Percentiles rank a stretch among this genome's conserved stretches.
These are phyloP conservation scores for Ophiognomonia clavigignenti-juglandacearum DNA, from an alignment of 2,329 filamentous ascomycete genomes.

Conservation along the genomic window DNA sequence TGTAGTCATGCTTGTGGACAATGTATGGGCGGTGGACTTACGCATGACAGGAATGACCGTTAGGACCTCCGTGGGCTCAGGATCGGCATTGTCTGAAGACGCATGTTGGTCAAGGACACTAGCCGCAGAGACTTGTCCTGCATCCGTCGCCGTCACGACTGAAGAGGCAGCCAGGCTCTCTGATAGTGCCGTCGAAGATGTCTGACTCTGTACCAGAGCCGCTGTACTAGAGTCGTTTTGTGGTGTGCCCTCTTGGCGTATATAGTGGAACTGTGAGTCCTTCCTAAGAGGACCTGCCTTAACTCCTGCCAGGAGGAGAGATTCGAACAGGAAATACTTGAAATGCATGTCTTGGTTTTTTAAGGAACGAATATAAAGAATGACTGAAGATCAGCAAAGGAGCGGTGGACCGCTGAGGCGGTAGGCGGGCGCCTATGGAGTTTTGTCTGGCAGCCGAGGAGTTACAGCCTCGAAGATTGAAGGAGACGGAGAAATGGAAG, in stretches of 20 bases:
- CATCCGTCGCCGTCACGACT: not conserved
- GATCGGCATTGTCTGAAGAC: not conserved
- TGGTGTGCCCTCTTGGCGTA: not conserved
- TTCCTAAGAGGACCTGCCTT: slow-evolving; percentile 17
- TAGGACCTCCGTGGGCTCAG: not conserved
- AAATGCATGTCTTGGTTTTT: slow-evolving; percentile 6
- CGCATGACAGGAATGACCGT: not conserved
- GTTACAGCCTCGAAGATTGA: not conserved
- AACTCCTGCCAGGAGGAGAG: slow-evolving; percentile 14
- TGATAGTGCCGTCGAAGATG: slow-evolving; percentile 8
- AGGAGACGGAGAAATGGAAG: slow-evolving; percentile 1
- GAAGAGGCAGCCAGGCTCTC: not conserved
- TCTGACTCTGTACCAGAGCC: slow-evolving; percentile 8
- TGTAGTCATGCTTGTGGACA: not conserved
- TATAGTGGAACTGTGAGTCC: not conserved
- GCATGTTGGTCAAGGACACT: not conserved
- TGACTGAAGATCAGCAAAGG: slow-evolving; percentile 4
- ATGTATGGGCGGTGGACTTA: not conserved
- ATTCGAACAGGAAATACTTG: slow-evolving; percentile 4
- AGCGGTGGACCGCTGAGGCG: not conserved
- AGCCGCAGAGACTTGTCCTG: not conserved
- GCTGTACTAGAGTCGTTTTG: slow-evolving; percentile 4
- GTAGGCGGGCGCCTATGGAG: not conserved
- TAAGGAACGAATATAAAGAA: slow-evolving; percentile 4
- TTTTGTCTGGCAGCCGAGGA: not conserved